phyloP scores from a whole-genome alignment of 768 basidiomycete genomes.

The Amylocystis lapponica region DNA sequence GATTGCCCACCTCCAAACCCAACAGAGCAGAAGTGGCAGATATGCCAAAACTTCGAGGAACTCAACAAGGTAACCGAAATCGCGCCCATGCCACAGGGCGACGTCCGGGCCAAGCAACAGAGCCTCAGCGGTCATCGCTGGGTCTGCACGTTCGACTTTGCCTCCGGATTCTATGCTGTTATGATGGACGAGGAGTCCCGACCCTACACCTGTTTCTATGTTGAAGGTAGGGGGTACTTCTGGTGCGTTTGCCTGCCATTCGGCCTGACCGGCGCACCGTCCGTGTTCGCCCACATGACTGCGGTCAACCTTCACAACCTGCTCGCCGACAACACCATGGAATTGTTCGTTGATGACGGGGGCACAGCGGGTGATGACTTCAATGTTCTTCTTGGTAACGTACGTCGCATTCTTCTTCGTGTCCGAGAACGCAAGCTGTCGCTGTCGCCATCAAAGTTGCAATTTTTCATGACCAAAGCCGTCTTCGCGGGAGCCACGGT shows the following conservation, averaged over 20 bases:
- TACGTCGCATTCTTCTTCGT: conserved; percentile 23
- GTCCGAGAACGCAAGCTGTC: conserved; percentile 27
- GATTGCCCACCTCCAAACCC: not conserved
- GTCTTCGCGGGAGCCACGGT: conserved; percentile 32
- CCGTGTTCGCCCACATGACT: conserved; percentile 24
- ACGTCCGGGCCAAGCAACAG: conserved; percentile 35
- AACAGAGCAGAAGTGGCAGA: conserved; percentile 24
- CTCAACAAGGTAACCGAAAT: conserved; percentile 22
- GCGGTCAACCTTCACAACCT: conserved; percentile 8
- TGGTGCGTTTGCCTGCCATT: conserved; percentile 33
- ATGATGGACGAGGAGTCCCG: conserved; percentile 7
- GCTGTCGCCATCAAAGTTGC: conserved; percentile 29
- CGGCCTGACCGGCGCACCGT: conserved; percentile 35
- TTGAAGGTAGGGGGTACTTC: conserved; percentile 32
- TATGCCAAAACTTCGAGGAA: conserved; percentile 33
- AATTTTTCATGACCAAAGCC: conserved; percentile 31
- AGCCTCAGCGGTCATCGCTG: conserved; percentile 31
- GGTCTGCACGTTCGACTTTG: conserved; percentile 32
- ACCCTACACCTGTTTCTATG: conserved; percentile 30
- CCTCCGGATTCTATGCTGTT: conserved; percentile 30
- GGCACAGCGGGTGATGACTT: conserved; percentile 28
- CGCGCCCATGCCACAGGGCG: conserved; percentile 21
- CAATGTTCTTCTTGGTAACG: conserved; percentile 17
- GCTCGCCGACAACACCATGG: conserved; percentile 10
- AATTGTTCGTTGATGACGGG: conserved; percentile 37